Evolutionary conservation across 2,329 filamentous ascomycete species (phyloP).

Genomic region (Sphaerulina vaccinii): DNA sequence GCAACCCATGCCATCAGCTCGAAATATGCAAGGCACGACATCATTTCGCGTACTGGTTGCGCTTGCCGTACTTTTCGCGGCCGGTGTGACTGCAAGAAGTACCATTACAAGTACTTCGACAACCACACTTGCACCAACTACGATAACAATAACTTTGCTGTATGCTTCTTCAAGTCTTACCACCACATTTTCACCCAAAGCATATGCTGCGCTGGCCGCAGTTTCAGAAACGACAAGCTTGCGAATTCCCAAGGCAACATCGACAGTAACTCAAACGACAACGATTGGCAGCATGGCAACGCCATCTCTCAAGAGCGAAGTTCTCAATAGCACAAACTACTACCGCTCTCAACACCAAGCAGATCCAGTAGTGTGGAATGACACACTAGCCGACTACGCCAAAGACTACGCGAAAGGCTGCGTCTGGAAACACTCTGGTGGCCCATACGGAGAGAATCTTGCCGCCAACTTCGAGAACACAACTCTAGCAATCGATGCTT

Average conservation of each 20-base stretch:
- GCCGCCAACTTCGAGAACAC: constrained; percentile 29
- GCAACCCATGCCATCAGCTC: constrained; percentile 14
- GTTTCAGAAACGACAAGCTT: not conserved
- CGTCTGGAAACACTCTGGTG: constrained; percentile 35
- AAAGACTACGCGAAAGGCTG: constrained; percentile 32
- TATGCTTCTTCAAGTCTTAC: not conserved
- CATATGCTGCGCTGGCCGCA: constrained; percentile 14
- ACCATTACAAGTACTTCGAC: constrained; percentile 25
- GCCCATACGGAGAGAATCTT: constrained; percentile 37
- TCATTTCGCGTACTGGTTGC: constrained; percentile 21
- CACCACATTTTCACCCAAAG: not conserved
- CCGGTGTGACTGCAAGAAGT: not conserved
- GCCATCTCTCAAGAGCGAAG: constrained; percentile 20
- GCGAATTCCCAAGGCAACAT: not conserved
- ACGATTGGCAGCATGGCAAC: constrained; percentile 5
- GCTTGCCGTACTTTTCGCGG: not conserved
- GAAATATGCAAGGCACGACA: constrained; percentile 16
- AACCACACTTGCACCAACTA: constrained; percentile 25
- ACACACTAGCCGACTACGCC: constrained; percentile 32
- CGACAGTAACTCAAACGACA: not conserved
- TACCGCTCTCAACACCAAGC: constrained; percentile 31
- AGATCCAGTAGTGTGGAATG: constrained; percentile 30
- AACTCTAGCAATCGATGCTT: constrained; percentile 32
- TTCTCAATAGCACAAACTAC: constrained; percentile 37
- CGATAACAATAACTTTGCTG: constrained; percentile 22